Conservation (phyloP, 768 basidiomycete species). For the Mycena sanguinolenta region DNA sequence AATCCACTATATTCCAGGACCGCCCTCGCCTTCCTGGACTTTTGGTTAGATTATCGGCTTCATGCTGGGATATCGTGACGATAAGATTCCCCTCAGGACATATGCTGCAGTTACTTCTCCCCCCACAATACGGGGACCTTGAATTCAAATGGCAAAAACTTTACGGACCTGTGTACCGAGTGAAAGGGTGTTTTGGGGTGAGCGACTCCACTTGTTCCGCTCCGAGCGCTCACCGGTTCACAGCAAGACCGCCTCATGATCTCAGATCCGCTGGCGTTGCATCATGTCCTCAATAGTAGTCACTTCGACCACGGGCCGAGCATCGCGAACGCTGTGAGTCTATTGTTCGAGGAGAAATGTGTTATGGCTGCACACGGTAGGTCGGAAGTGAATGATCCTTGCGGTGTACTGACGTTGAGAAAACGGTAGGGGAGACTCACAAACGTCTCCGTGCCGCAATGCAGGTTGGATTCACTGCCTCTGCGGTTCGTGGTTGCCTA, state of each 20-base stretch:
- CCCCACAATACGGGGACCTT: not conserved
- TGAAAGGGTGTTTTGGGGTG: conserved; percentile 5
- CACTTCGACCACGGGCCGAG: conserved; percentile 11
- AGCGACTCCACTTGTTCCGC: not conserved
- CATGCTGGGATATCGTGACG: not conserved
- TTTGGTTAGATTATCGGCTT: not conserved
- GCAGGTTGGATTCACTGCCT: conserved; percentile 7
- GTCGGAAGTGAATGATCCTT: not conserved
- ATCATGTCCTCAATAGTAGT: conserved; percentile 2
- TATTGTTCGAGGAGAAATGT: conserved; percentile 12
- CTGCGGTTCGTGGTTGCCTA: conserved; percentile 2
- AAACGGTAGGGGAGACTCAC: not conserved
- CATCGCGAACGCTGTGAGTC: not conserved
- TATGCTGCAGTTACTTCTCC: conserved; percentile 7
- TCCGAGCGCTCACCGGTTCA: not conserved
- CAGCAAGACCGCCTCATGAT: conserved; percentile 13
- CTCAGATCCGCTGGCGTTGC: conserved; percentile 8
- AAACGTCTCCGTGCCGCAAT: conserved; percentile 1
- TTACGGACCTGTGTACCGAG: conserved; percentile 1
- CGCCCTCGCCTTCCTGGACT: conserved; percentile 5
- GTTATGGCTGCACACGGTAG: conserved; percentile 11
- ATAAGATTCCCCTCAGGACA: not conserved
- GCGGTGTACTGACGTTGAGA: not conserved
- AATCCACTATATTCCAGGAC: not conserved
- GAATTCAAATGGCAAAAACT: conserved; percentile 6